Conservation (phyloP, 75 land plant genomes). For the Cunninghamia lanceolata region DNA sequence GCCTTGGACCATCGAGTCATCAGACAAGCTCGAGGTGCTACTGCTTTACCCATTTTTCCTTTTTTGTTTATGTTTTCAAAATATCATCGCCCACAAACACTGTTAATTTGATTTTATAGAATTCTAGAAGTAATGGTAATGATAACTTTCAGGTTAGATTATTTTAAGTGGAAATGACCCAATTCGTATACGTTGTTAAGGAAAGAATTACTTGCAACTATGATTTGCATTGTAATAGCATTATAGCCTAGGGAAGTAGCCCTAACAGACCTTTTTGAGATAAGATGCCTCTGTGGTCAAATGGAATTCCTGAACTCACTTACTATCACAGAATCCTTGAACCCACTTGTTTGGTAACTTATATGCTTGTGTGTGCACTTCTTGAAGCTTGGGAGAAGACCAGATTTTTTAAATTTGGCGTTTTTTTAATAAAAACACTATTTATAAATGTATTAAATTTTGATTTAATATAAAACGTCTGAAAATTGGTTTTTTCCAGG, state of each 20-base stretch:
- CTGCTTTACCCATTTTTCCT: background rate
- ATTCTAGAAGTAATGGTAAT: background rate
- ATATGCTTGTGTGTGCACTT: background rate
- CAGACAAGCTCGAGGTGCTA: conserved; percentile 74
- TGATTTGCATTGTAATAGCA: background rate
- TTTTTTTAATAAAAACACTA: background rate
- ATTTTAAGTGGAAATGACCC: background rate
- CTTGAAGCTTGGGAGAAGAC: background rate
- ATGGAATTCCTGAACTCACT: background rate
- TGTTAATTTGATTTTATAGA: background rate
- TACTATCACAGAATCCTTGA: background rate
- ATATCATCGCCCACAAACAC: background rate
- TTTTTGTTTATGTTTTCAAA: background rate
- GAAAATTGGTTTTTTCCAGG: background rate
- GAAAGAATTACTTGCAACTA: background rate
- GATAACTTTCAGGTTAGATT: background rate
- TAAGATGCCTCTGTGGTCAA: background rate
- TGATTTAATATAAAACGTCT: background rate
- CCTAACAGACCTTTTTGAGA: background rate
- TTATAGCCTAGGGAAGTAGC: background rate
- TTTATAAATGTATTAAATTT: no score
- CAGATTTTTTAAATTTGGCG: background rate
- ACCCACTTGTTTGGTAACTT: background rate
- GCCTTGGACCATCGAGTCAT: conserved; percentile 81
- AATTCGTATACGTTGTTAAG: background rate